Base-by-base conservation (phyloP, 148 eudicot genomes). In the Drosera capensis region DNA sequence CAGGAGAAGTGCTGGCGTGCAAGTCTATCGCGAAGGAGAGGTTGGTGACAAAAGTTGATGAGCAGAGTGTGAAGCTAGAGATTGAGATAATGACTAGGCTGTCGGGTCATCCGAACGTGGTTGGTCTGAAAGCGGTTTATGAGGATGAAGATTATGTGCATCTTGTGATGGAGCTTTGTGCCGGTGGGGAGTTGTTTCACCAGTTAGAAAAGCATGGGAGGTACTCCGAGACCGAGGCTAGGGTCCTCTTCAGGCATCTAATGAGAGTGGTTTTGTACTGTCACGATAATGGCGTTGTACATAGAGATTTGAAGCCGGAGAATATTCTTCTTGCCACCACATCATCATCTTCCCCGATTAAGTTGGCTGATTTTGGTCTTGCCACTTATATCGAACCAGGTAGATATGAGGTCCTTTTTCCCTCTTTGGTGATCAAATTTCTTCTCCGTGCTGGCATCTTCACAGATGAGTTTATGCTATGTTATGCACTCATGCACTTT, bases 351-450 rank as follows among this genome's bases (percentile, higher is more conserved):
- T 86, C 95, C 14, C 83, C 92, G 0, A 86, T 85, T 20, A 85
- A 85, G 57, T 49, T 85, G 48, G 95, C 95, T 15, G 95, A 85
- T 60, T 85, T 85, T 71, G 95, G 95, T 42, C 95, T 85, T 41
- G 95, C 95, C 2, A 85, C 86, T 36, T 82, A 82, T 66, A 78
- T 82, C 20, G 60, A 60, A 57, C 75, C 86, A 63, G 94, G 94
- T 82, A 77, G 43, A 30, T 4, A n/a, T 24, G 43, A 2, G 0
- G n/a, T 51, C 2, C 23, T 37, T 25, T 51, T 5, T 41, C 17
- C 2, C 4, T 2, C 19, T 16, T 41, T 15, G 15, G 5, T 20
- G 5, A 5, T 16, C 8, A 5, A 21, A 15, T 20, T 41, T 5
- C n/a, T 34, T 4, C n/a, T 34, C 6, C 38, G 3, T 15, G n/a